phyloP scores from a whole-genome alignment of 148 eudicot genomes.

The Dysphania ambrosioides region DNA sequence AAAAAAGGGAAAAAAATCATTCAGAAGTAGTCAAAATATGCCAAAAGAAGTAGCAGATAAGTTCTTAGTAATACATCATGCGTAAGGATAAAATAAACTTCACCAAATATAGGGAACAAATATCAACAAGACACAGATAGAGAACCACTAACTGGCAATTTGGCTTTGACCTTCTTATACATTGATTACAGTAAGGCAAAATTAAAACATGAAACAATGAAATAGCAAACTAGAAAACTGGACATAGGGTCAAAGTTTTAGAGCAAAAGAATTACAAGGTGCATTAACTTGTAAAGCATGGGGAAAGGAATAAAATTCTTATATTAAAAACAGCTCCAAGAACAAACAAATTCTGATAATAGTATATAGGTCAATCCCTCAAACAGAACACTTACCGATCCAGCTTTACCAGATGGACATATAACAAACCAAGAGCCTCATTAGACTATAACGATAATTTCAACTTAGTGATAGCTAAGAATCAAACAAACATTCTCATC shows the following conservation, averaged over 20 bases:
- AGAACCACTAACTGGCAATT: background rate
- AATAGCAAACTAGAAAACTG: background rate
- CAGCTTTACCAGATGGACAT: background rate
- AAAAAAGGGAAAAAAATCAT: background rate
- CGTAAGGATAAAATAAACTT: background rate
- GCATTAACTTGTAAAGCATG: background rate
- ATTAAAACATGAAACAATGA: background rate
- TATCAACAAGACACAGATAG: background rate
- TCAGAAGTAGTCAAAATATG: background rate
- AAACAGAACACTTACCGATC: background rate
- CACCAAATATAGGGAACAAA: background rate
- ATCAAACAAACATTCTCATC: too few species aligned
- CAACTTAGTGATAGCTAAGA: too few species aligned
- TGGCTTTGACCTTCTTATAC: background rate
- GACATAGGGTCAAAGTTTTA: background rate
- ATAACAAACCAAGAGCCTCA: background rate
- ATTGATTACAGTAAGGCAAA: background rate
- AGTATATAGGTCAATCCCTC: background rate
- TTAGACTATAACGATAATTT: background rate
- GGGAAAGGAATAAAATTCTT: background rate
- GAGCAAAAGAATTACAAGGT: background rate
- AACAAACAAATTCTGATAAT: too few species aligned
- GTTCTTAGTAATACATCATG: background rate
- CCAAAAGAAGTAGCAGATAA: background rate
- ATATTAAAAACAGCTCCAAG: background rate